Percentiles rank a stretch among this genome's conserved stretches.
Conservation (phyloP, 192 early-diverging fungal genomes). For the Phlyctochytrium arcticum region DNA sequence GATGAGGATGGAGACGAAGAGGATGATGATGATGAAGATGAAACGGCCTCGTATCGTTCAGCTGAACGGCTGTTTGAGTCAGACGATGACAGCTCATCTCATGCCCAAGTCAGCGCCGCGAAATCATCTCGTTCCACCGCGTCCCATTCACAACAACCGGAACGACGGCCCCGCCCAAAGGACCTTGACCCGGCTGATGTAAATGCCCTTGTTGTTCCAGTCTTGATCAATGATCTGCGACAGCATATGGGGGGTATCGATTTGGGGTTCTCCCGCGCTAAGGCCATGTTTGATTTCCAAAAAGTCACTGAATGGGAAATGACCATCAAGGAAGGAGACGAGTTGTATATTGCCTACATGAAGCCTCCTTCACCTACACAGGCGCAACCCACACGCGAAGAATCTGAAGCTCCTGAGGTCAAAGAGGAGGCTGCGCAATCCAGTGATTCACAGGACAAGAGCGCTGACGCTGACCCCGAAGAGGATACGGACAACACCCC, state of each 20-base stretch:
- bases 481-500: not conserved
- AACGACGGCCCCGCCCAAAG: not conserved
- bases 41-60: constrained; percentile 2
- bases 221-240: not conserved
- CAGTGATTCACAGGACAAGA: not conserved
- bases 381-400: too few relatives aligned
- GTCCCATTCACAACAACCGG: too few relatives aligned
- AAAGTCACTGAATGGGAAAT: constrained; percentile 32
- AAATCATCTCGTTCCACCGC: not conserved
- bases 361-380: not conserved
- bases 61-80: constrained; percentile 25
- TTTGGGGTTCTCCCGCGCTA: constrained; percentile 9
- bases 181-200: not conserved
- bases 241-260: constrained; percentile 8
- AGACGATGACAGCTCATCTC: constrained; percentile 10
- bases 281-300: constrained; percentile 26
- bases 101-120: not conserved
- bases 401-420: not conserved
- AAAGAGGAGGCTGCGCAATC: not conserved
- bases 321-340: constrained; percentile 21
- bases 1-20: constrained; percentile 4
- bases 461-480: not conserved
- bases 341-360: constrained; percentile 4
- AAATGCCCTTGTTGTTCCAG: not conserved
- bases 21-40: constrained; percentile 6